phyloP scores from a whole-genome alignment of 1,284 basidiomycete genomes.

The Ceratorhiza oryzae-sativae region DNA sequence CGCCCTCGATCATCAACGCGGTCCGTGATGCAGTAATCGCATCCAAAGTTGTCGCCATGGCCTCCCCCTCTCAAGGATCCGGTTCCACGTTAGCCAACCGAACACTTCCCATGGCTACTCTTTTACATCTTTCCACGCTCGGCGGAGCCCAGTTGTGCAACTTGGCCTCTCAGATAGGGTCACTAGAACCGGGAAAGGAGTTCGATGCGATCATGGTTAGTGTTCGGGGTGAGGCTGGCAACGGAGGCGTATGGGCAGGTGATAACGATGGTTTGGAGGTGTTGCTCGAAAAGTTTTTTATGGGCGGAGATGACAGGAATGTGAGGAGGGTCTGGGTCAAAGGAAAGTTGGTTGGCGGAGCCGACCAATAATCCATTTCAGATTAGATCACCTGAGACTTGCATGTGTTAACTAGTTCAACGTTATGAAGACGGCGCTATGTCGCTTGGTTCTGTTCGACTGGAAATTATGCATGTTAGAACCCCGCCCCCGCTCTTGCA shows the following conservation, averaged over 20 bases:
- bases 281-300: conserved; percentile 73
- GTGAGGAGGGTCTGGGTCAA: conserved; percentile 86
- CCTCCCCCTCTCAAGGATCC: conserved; percentile 47
- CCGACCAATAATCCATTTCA: conserved; percentile 34
- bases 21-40: conserved; percentile 85
- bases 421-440: too few species aligned
- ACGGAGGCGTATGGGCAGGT: conserved; percentile 67
- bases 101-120: conserved; percentile 75
- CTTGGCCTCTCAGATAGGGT: conserved; percentile 75
- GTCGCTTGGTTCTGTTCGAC: too few species aligned
- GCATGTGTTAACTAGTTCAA: too few species aligned
- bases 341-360: conserved; percentile 78
- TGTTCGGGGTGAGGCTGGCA: conserved; percentile 57
- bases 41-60: conserved; percentile 70
- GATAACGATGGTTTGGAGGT: conserved; percentile 45
- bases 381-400: too few species aligned
- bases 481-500: too few species aligned
- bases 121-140: conserved; percentile 89
- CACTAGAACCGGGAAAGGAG: conserved; percentile 79
- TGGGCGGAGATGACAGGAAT: conserved; percentile 89
- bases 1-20: conserved; percentile 81
- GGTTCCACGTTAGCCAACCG: conserved; percentile 53
- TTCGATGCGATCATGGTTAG: conserved; percentile 88
- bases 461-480: too few species aligned
- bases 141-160: conserved; percentile 89